Evolutionary conservation across 192 early-diverging fungal species (phyloP), one percentile per base, ranked within the genome.

Genomic region (Martensiomyces pterosporus): DNA sequence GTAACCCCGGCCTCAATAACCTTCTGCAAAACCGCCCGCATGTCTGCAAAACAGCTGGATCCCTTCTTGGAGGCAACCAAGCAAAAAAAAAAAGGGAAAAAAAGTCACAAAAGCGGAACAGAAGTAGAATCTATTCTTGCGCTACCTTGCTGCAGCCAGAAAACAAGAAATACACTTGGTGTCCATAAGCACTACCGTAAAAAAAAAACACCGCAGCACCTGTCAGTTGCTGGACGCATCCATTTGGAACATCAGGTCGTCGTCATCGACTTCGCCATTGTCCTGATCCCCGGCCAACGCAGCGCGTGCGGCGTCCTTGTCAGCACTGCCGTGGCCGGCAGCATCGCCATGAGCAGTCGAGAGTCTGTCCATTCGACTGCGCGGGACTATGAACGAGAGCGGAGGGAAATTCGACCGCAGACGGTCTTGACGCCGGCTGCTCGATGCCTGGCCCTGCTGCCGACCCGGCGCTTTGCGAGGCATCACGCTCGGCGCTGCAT

Each of bases 21-120:
- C 43, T 74, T 57, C 50, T 87, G 85, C 18, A 87, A 40, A 2
- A 87, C 80, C 5, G 77, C 83, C 7, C 83, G 59, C 85, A 87
- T 87, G 27, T 5, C 43, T 24, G 17, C 22, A 1, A 14, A 41
- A 25, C 13, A 35, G 9, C 4, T 39, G 7, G 8, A 7, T 19
- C 9, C 24, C 4, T 18, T 42, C 9, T 42, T 3, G 16, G n/a
- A n/a, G n/a, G n/a, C n/a, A n/a, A 17, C 7, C 7, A 18, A 42
- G 0, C 6, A 42, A 42, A 23, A 4, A 42, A 22, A 22, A 42
- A 22, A 26, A 45, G n/a, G n/a, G 13, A 23, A n/a, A 34, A 6
- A 17, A 14, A 34, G 21, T 8, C 13, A 21, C 12, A 22, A 32
- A 35, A 23, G 35, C n/a, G n/a, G n/a, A n/a, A n/a, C n/a, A n/a